A percentile compares a stretch with the other conserved stretches of the same genome.
phyloP scores from a whole-genome alignment of 352 stramenopile species.

The Ochromonadaceae sp. region DNA sequence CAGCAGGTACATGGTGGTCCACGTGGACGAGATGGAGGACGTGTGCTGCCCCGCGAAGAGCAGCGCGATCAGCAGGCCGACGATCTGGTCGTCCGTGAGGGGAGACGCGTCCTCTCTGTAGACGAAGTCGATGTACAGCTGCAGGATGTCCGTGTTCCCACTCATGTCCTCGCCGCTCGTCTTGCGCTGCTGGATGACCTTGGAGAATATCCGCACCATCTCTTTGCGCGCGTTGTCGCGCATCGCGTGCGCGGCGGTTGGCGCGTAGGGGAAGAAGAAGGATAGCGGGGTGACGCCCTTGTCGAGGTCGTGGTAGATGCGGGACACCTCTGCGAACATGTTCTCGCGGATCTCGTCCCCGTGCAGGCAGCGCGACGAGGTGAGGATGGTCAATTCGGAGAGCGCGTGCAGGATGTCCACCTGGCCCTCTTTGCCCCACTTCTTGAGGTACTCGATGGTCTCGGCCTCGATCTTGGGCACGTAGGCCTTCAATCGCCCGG shows the following conservation, averaged over 20 bases:
- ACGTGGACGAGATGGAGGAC: constrained; percentile 68
- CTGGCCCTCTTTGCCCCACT: constrained; percentile 45
- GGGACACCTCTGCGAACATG: constrained; percentile 64
- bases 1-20: constrained; percentile 59
- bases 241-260: constrained; percentile 50
- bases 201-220: constrained; percentile 64
- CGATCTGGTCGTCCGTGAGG: constrained; percentile 66
- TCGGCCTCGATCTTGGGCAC: constrained; percentile 70
- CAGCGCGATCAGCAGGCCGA: constrained; percentile 68
- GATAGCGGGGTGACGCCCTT: constrained; percentile 70
- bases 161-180: constrained; percentile 35
- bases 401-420: constrained; percentile 60
- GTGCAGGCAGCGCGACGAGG: constrained; percentile 62
- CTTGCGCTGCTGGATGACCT: constrained; percentile 56
- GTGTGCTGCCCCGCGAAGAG: constrained; percentile 84
- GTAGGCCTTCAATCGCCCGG: constrained; percentile 59
- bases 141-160: constrained; percentile 61
- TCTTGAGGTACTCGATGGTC: constrained; percentile 48
- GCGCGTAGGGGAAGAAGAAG: constrained; percentile 69
- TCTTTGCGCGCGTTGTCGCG: constrained; percentile 47
- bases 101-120: constrained; percentile 66
- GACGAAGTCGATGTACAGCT: constrained; percentile 73
- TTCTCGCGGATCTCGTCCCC: constrained; percentile 71
- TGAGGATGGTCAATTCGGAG: constrained; percentile 73
- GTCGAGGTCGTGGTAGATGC: constrained; percentile 75